phyloP scores from a whole-genome alignment of 148 eudicot species.

The Dysphania ambrosioides region DNA sequence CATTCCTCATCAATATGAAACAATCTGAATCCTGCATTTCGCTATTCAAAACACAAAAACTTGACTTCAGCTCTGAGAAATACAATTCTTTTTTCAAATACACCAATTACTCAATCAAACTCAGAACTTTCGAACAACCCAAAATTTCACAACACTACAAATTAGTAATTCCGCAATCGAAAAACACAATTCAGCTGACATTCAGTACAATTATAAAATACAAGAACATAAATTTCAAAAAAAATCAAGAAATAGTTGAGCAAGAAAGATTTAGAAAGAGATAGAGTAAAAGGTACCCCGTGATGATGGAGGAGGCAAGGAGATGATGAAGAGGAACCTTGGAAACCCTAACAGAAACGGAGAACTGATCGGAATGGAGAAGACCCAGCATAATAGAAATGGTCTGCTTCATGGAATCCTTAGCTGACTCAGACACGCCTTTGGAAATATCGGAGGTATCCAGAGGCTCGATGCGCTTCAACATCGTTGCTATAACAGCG shows the following conservation, averaged over 20 bases:
- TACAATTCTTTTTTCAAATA: too few relatives aligned
- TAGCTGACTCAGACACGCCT: slow-evolving; percentile 64
- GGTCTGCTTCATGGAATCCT: slow-evolving; percentile 85
- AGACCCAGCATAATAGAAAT: slow-evolving; percentile 77
- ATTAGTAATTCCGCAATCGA: background rate
- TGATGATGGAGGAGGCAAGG: slow-evolving; percentile 63
- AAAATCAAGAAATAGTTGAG: background rate
- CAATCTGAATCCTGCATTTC: too few relatives aligned
- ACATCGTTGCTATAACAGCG: slow-evolving; percentile 65
- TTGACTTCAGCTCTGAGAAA: too few relatives aligned
- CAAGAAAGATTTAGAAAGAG: too few relatives aligned
- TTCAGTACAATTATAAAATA: too few relatives aligned
- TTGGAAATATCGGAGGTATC: slow-evolving; percentile 61
- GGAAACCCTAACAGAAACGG: slow-evolving; percentile 62
- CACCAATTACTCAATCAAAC: too few relatives aligned
- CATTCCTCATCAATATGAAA: too few relatives aligned
- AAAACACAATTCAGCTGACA: background rate
- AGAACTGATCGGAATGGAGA: slow-evolving; percentile 73
- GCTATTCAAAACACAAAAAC: too few relatives aligned
- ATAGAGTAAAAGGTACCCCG: slow-evolving; percentile 51
- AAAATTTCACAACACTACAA: background rate
- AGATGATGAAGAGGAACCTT: slow-evolving; percentile 56
- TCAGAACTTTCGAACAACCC: too few relatives aligned
- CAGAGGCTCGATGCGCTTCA: slow-evolving; percentile 65
- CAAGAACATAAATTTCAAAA: background rate